These are phyloP conservation scores for Boletus rubropictus DNA, from an alignment of 768 basidiomycete species.

Conservation along the genomic window DNA sequence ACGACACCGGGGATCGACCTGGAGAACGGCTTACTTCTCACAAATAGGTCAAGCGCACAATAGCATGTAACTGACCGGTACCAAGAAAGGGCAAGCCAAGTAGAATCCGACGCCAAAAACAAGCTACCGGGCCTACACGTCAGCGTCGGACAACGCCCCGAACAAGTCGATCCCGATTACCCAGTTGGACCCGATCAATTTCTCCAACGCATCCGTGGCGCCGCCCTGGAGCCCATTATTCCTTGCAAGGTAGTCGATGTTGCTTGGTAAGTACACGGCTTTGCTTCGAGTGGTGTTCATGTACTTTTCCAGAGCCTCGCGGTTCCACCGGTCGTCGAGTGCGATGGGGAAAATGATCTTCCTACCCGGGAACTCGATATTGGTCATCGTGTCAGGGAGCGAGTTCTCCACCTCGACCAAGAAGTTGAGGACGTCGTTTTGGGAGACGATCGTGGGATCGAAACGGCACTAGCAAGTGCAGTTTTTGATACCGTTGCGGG, in stretches of 20 bases:
- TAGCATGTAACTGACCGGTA: constrained; percentile 40
- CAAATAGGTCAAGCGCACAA: neutral
- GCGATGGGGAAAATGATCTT: constrained; percentile 57
- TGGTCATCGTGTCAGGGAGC: constrained; percentile 36
- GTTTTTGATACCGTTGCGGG: neutral
- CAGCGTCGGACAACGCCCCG: neutral
- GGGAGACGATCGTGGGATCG: constrained; percentile 39
- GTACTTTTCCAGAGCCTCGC: constrained; percentile 52
- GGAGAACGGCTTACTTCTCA: neutral
- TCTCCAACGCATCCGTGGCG: constrained; percentile 37
- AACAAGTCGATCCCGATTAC: constrained; percentile 26
- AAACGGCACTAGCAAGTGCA: constrained; percentile 41
- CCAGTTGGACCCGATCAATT: neutral
- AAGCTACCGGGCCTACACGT: constrained; percentile 35
- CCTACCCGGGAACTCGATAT: constrained; percentile 45
- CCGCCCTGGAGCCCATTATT: constrained; percentile 52
- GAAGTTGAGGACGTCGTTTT: constrained; percentile 37
- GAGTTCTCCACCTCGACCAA: constrained; percentile 36
- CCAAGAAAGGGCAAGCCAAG: constrained; percentile 56
- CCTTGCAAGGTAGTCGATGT: constrained; percentile 58
- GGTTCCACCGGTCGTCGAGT: constrained; percentile 54
- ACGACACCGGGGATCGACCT: constrained; percentile 55
- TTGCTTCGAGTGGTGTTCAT: constrained; percentile 48
- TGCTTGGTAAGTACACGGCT: constrained; percentile 64
- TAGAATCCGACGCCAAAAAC: constrained; percentile 62